Evolutionary conservation across 306 rosid species (phyloP), one percentile per base, ranked within the genome.

Genomic region (Comarum palustre): DNA sequence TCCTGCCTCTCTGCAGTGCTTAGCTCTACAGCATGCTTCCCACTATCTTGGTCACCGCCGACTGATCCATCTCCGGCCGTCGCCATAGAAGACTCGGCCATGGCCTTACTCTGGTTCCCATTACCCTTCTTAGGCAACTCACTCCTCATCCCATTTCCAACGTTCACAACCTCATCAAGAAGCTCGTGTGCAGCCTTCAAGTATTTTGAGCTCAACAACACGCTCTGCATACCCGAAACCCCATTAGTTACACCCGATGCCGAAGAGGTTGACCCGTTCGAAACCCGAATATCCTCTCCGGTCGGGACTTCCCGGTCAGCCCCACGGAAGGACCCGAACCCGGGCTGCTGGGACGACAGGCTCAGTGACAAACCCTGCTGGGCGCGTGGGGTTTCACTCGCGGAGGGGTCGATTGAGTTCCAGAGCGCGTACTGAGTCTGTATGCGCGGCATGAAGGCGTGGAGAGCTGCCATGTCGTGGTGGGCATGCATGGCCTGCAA

Each of bases 1-100:
- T 94, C 99, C 79, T 94, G 99, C 81, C 99, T 85, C 79, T 94
- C 99, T 0, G 91, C 87, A 1, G 99, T 81, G 27, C 96, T 85
- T 27, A 91, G 71, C 68, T 91, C 99, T 25, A 84, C 75, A 36
- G 76, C 71, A 27, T 77, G 87, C 78, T 90, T 91, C 12, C 77
- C 87, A 38, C 75, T 81, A 14, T 72, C 83, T 42, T 86, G 93
- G 0, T 43, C 64, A 19, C 79, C 92, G 41, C 78, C 90, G 48
- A 39, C 42, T 0, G 90, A 86, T 34, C 88, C 83, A 0, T 90
- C 92, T 1, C 89, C 90, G 36, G 88, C 78, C 2, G 77, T 87
- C 0, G 82, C 84, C 5, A 76, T 55, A 4, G 98, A 79, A 1
- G 86, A 78, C 73, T 89, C 98, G 9, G 87, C 97, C 32, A 46